Evolutionary conservation across 2,329 filamentous ascomycete genomes (phyloP).

Genomic region (Fusarium coicis): DNA sequence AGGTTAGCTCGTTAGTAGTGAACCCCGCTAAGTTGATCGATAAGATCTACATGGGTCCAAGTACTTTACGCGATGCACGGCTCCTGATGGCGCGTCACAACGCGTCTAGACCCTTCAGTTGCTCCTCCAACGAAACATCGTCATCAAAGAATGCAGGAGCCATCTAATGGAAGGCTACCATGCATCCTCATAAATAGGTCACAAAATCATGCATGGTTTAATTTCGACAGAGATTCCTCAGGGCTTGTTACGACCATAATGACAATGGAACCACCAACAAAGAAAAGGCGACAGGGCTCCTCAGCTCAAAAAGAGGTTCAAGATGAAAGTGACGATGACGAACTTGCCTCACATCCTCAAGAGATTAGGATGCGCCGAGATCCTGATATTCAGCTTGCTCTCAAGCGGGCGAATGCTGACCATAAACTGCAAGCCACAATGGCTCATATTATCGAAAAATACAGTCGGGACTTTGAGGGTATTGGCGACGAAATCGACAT

Average conservation of each 20-base stretch:
- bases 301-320: conserved; percentile 45
- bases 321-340: conserved; percentile 56
- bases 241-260: not conserved
- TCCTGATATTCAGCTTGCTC: conserved; percentile 60
- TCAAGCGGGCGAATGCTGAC: conserved; percentile 74
- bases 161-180: not conserved
- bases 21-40: conserved; percentile 23
- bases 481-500: conserved; percentile 92
- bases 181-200: not conserved
- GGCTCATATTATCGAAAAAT: conserved; percentile 90
- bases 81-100: conserved; percentile 14
- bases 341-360: conserved; percentile 59
- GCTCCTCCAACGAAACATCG: conserved; percentile 42
- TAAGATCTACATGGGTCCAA: not conserved
- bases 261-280: conserved; percentile 67
- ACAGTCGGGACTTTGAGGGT: conserved; percentile 82
- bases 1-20: not conserved
- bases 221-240: not conserved
- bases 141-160: conserved; percentile 17
- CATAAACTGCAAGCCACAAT: conserved; percentile 83
- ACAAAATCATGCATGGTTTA: not conserved
- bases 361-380: conserved; percentile 54
- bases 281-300: conserved; percentile 67
- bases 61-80: conserved; percentile 40
- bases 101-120: conserved; percentile 34